Base-by-base conservation (phyloP, 192 early-diverging fungal genomes). In the Rhizoclosmatium globosum region DNA sequence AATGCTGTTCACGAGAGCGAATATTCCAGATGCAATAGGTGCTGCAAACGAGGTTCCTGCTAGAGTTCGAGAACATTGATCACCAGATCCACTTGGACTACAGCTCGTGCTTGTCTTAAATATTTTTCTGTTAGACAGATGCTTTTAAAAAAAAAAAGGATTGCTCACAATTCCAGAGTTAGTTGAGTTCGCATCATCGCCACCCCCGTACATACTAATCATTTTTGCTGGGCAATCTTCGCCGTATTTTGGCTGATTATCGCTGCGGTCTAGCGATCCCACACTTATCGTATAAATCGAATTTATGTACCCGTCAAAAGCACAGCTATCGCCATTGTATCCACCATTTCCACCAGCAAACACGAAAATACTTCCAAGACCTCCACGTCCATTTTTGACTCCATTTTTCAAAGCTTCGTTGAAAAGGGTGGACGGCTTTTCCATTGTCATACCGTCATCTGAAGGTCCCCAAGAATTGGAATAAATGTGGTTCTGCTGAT, bases 31-130 rank as follows among this genome's bases (percentile, higher is more conserved):
- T 3, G 92, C 97, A 45, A 99, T 78, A 2, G 98, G 97, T 0
- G 98, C 98, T 7, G 98, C 96, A 3, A 96, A 97, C 11, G 95
- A 96, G 9, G 98, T 99, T 2, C 98, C 98, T 42, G 94, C 94
- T 80, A 98, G 97, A 38, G 82, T 80, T 74, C 83, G 79, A 0
- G 95, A 94, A 84, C 95, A 99, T 39, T 84, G 59, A 31, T 66
- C 74, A 31, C 64, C 61, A 6, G 6, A 7, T 4, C 3, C 45
- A 45, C 87, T 82, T 44, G 87, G 4, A n/a, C n/a, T 9, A 95
- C 96, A 76, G 78, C 98, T 95, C 19, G 96, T 95, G 3, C 96
- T 98, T 48, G 89, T 91, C 94, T 95, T 31, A 31, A 31, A 31
- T 31, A 31, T 45, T 74, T 2, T 43, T 45, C 43, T 1, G 67